Evolutionary conservation across 768 basidiomycete species (phyloP).

Genomic region (Mycena vulgaris): DNA sequence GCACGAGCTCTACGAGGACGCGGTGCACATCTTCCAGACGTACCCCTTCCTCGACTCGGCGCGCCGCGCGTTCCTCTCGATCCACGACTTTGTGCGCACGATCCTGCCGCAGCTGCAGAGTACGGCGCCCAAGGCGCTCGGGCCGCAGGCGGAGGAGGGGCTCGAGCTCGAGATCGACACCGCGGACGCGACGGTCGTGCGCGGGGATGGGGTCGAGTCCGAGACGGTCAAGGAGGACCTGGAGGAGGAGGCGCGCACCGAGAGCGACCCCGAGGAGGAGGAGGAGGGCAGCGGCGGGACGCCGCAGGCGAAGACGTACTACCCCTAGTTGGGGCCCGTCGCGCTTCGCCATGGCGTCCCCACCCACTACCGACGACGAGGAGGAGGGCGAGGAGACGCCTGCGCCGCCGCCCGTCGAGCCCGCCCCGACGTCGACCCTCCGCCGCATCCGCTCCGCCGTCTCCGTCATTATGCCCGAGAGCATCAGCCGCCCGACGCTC

Average conservation of each 20-base stretch:
- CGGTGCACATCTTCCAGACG: slow-evolving; percentile 92
- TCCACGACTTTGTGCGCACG: slow-evolving; percentile 76
- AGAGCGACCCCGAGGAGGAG: slow-evolving; percentile 53
- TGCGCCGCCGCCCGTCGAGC: slow-evolving; percentile 23
- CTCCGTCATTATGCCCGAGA: slow-evolving; percentile 47
- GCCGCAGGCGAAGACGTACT: slow-evolving; percentile 43
- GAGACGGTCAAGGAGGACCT: slow-evolving; percentile 57
- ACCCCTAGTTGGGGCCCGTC: slow-evolving; percentile 70
- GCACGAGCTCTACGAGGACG: slow-evolving; percentile 94
- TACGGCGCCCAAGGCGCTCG: slow-evolving; percentile 67
- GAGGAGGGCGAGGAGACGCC: slow-evolving; percentile 35
- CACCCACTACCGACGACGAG: slow-evolving; percentile 38
- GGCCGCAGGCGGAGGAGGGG: slow-evolving; percentile 67
- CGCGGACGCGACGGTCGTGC: slow-evolving; percentile 75
- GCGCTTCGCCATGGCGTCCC: slow-evolving; percentile 46
- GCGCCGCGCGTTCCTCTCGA: slow-evolving; percentile 78
- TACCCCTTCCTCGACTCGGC: slow-evolving; percentile 84
- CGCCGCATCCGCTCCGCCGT: slow-evolving; percentile 55
- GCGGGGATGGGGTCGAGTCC: slow-evolving; percentile 80
- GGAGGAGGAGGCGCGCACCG: slow-evolving; percentile 50
- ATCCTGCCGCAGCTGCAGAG: slow-evolving; percentile 69
- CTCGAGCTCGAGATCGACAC: slow-evolving; percentile 82
- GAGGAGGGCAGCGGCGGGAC: not conserved
- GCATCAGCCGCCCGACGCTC: slow-evolving; percentile 36
- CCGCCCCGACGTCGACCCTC: slow-evolving; percentile 36